Percentiles rank a stretch among this genome's conserved stretches.
Conservation (phyloP, 192 early-diverging fungal species). For the Coemansia sp. region DNA sequence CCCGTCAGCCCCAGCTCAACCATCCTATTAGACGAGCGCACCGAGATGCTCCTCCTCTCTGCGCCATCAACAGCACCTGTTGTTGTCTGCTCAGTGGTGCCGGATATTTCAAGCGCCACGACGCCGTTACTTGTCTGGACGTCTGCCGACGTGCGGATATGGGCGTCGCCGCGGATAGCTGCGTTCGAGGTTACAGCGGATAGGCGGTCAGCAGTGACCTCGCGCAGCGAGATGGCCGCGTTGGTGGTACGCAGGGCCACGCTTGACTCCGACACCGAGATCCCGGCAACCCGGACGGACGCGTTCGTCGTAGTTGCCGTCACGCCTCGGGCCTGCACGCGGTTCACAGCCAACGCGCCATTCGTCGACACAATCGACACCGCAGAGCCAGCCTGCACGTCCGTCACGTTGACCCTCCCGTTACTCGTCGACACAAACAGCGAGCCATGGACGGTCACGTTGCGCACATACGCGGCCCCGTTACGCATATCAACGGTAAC, state of each 20-base stretch:
- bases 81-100: neutral
- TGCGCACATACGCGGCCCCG: conserved; percentile 18
- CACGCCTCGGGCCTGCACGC: neutral
- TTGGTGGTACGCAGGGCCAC: conserved; percentile 12
- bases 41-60: too few species aligned
- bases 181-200: conserved; percentile 16
- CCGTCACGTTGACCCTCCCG: conserved; percentile 12
- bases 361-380: conserved; percentile 2
- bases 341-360: conserved; percentile 1
- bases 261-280: neutral
- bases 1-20: conserved; percentile 1
- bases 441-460: neutral
- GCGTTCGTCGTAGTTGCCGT: conserved; percentile 8
- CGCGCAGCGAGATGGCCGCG: conserved; percentile 3
- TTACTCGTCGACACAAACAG: conserved; percentile 17
- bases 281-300: neutral
- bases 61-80: too few species aligned
- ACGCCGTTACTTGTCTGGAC: conserved; percentile 12
- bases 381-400: neutral
- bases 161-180: conserved; percentile 9
- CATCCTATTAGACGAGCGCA: conserved; percentile 15
- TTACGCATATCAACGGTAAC: conserved; percentile 6
- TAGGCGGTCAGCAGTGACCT: neutral
- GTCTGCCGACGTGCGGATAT: neutral
- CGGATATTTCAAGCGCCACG: neutral